Percentiles rank a stretch among this genome's conserved stretches.
Evolutionary conservation across 305 asterid genomes (phyloP).

Genomic region (Caryopteris hybrid): DNA sequence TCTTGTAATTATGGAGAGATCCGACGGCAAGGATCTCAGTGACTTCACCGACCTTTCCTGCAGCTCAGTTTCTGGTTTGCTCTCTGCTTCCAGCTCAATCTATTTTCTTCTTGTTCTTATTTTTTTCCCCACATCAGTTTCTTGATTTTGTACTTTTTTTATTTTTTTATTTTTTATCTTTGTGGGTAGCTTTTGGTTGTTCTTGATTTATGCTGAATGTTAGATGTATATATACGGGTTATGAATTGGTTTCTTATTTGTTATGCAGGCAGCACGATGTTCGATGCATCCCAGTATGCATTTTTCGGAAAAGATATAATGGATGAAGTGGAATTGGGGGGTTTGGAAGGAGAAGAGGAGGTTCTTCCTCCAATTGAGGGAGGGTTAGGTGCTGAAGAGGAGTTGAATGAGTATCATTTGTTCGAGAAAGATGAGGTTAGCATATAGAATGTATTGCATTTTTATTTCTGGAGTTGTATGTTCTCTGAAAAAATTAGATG

Average conservation of each 20-base stretch:
- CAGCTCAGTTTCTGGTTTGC: constrained; percentile 65
- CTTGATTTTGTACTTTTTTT: constrained; percentile 9
- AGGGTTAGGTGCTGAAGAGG: constrained; percentile 50
- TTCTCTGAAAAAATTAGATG: neutral
- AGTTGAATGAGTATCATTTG: constrained; percentile 71
- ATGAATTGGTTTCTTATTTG: constrained; percentile 16
- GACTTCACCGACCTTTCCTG: constrained; percentile 40
- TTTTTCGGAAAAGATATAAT: constrained; percentile 60
- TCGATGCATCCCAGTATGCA: constrained; percentile 82
- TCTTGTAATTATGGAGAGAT: constrained; percentile 55
- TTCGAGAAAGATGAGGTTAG: constrained; percentile 79
- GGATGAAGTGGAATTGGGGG: constrained; percentile 65
- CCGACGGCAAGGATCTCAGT: constrained; percentile 39
- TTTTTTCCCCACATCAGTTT: neutral
- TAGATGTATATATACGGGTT: neutral
- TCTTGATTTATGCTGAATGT: constrained; percentile 4
- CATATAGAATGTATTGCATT: neutral
- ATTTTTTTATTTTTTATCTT: neutral
- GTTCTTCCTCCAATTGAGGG: constrained; percentile 30
- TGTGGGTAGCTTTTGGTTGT: neutral
- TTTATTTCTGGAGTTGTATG: neutral
- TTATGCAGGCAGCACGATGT: constrained; percentile 51
- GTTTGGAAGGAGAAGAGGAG: constrained; percentile 58
- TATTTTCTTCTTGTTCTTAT: neutral
- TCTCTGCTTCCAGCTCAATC: constrained; percentile 12